Evolutionary conservation across 1,284 basidiomycete genomes (phyloP), one percentile per base, ranked within the genome.

Genomic region (Fomitiporia mediterranea): DNA sequence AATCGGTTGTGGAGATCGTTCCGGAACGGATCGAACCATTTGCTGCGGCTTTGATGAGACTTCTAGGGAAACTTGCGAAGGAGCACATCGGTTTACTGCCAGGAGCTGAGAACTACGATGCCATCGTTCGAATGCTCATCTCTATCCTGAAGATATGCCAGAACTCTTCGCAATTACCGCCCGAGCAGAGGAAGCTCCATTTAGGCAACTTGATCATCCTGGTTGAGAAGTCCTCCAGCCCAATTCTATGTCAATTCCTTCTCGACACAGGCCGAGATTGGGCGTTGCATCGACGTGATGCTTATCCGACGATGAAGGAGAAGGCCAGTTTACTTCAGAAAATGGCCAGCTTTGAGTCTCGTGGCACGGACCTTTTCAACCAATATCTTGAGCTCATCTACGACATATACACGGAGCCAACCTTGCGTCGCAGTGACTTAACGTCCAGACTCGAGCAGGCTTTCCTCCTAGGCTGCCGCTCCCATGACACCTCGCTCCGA

Each of bases 241-340:
- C 79, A 11, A 73, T 81, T 13, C 79, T 99, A 1, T 95, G 93
- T 68, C 84, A 83, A 9, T 95, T 91, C 68, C 81, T 98, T 62
- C 80, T 99, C 21, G 88, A 94, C 55, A 83, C 96, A 61, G 83
- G 92, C 58, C 83, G 90, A 52, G 87, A 89, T 47, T 99, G 97
- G 96, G 86, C 90, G 19, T 74, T 94, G 64, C 84, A 91, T 44
- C 82, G 84, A 65, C 86, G 86, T 53, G 93, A 95, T 56, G 75
- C 84, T 1, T 91, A 91, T 66, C 94, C 95, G 1, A 93, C 91
- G 0, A 89, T 94, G 79, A 98, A 98, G 72, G 98, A 99, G 72
- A 99, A 98, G 70, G 90, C 95, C 0, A 86, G 81, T 30, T 74
- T 99, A 34, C 70, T 99, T 60, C 83, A 92, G 67, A 94, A 94